phyloP scores from a whole-genome alignment of 495 filamentous ascomycete genomes.

The Oidiodendron maius region DNA sequence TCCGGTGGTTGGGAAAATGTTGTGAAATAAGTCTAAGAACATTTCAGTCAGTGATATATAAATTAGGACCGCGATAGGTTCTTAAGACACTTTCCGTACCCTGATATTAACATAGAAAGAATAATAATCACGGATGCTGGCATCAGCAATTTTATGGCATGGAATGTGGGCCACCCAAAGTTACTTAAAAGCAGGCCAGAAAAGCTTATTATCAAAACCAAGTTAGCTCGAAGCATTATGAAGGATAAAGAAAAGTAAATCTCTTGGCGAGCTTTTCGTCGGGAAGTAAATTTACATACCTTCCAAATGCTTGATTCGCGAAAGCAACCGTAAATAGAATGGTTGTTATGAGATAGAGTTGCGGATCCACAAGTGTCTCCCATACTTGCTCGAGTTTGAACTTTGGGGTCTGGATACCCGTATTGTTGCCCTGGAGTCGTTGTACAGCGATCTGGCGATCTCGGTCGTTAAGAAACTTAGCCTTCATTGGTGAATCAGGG shows the following conservation, averaged over 20 bases:
- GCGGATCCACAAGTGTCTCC: conserved; percentile 53
- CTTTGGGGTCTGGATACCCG: conserved; percentile 55
- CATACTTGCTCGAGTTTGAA: conserved; percentile 36
- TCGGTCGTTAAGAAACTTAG: conserved; percentile 46
- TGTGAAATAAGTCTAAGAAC: not conserved
- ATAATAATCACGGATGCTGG: not conserved
- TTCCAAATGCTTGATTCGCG: conserved; percentile 2
- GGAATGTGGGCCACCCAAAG: not conserved
- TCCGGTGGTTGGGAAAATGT: no score
- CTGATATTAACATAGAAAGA: not conserved
- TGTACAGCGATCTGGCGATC: conserved; percentile 54
- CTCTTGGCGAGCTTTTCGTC: no score
- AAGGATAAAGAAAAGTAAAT: no score
- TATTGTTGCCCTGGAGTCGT: conserved; percentile 53
- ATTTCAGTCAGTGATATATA: no score
- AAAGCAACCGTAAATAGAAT: not conserved
- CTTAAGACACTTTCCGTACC: not conserved
- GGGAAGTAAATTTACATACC: no score
- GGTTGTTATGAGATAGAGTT: conserved; percentile 36
- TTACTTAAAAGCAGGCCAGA: not conserved
- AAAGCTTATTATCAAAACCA: not conserved
- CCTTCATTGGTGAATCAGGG: conserved; percentile 18
- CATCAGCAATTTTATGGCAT: not conserved
- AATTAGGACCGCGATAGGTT: no score
- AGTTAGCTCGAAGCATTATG: no score